A percentile compares a stretch with the other conserved stretches of the same genome.
Conservation (phyloP, 352 stramenopile genomes). For the Pythium rhizo-oryzae region DNA sequence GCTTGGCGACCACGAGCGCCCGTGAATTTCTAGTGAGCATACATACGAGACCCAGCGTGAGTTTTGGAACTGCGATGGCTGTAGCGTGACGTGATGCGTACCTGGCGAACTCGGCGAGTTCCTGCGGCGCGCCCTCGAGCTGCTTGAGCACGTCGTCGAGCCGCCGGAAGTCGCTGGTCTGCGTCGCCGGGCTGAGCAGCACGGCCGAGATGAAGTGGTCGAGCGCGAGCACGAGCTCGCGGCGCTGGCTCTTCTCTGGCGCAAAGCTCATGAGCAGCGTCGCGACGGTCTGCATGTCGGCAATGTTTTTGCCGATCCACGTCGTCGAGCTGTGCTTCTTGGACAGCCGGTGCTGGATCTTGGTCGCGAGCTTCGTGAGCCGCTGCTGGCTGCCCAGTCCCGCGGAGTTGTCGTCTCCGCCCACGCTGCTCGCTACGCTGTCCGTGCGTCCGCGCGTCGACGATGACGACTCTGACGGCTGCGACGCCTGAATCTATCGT, state of each 20-base stretch:
- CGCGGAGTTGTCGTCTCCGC: conserved; percentile 3
- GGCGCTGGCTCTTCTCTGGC: conserved; percentile 46
- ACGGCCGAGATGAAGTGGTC: conserved; percentile 76
- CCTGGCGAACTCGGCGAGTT: conserved; percentile 69
- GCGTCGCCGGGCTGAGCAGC: conserved; percentile 43
- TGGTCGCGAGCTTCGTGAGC: conserved; percentile 46
- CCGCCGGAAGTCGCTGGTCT: conserved; percentile 31
- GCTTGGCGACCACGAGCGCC: conserved; percentile 23
- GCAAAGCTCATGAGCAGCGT: conserved; percentile 36
- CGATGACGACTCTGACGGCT: conserved; percentile 19
- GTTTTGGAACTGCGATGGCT: no score
- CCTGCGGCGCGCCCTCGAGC: conserved; percentile 38
- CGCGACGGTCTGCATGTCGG: conserved; percentile 47
- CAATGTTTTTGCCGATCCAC: conserved; percentile 69
- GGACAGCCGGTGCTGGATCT: conserved; percentile 68
- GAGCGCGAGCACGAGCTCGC: conserved; percentile 62
- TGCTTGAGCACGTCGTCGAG: conserved; percentile 46
- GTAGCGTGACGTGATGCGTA: conserved; percentile 9
- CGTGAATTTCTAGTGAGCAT: conserved; percentile 18
- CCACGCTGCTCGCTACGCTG: conserved; percentile 33
- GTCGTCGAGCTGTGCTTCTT: conserved; percentile 56
- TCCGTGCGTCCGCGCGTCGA: conserved; percentile 26
- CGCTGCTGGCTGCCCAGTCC: conserved; percentile 25
- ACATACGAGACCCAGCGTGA: neutral
- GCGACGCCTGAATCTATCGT: conserved; percentile 40